These are phyloP conservation scores for Umbellularia californica DNA, from an alignment of 164 flowering plant genomes.

Conservation along the genomic window DNA sequence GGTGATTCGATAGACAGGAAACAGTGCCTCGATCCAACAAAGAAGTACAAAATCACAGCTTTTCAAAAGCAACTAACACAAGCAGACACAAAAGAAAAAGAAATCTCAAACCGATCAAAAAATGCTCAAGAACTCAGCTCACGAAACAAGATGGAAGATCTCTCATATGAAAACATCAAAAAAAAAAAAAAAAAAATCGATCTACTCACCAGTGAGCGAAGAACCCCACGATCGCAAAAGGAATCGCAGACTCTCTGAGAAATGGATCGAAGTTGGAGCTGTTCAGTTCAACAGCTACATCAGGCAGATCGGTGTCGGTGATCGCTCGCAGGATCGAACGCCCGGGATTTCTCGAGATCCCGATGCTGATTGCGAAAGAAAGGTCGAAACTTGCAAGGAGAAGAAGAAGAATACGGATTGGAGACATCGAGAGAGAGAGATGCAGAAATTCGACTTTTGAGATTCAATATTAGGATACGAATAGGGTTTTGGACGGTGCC, in stretches of 20 bases:
- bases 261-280: conserved; percentile 53
- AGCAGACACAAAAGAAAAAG: no score
- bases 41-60: background rate
- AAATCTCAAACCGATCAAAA: background rate
- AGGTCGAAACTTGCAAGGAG: background rate
- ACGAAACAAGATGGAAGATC: background rate
- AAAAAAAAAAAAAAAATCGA: background rate
- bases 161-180: background rate
- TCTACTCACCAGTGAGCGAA: conserved; percentile 80
- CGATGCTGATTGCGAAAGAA: conserved; percentile 10
- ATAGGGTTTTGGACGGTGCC: no score
- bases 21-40: no score
- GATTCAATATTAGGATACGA: background rate
- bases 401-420: conserved; percentile 12
- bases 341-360: conserved; percentile 2
- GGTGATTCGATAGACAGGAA: no score
- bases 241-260: conserved; percentile 53
- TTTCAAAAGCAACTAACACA: background rate
- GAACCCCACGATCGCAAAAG: conserved; percentile 74
- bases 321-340: conserved; percentile 62
- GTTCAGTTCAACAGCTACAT: conserved; percentile 79
- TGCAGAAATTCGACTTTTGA: background rate
- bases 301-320: conserved; percentile 31
- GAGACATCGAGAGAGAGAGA: conserved; percentile 14
- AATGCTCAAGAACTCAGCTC: background rate